Evolutionary conservation across 192 early-diverging fungal species (phyloP).

Genomic region (Podila epicladia): DNA sequence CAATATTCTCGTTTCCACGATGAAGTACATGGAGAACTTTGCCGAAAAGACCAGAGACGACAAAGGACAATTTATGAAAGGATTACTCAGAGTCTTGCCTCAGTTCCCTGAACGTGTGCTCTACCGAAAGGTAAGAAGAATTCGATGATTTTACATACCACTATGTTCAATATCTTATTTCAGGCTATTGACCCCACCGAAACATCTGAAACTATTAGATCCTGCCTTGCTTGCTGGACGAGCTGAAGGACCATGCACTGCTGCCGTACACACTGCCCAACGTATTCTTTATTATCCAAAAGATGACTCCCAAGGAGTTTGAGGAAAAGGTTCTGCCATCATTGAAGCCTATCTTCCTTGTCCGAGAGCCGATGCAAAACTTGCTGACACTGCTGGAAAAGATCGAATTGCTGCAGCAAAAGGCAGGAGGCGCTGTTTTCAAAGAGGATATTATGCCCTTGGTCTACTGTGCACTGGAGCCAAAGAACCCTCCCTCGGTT

Average conservation of each 20-base stretch:
- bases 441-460: conserved; percentile 82
- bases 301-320: conserved; percentile 70
- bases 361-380: conserved; percentile 74
- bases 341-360: conserved; percentile 68
- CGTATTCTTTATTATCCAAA: conserved; percentile 75
- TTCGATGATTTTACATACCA: not conserved
- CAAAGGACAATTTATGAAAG: conserved; percentile 84
- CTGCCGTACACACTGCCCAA: conserved; percentile 80
- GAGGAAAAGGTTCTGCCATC: conserved; percentile 66
- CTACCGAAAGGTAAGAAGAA: conserved; percentile 66
- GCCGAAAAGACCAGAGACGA: conserved; percentile 82
- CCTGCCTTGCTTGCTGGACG: conserved; percentile 72
- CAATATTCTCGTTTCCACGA: conserved; percentile 79
- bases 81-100: conserved; percentile 71
- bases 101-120: conserved; percentile 78
- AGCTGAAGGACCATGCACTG: conserved; percentile 79
- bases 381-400: conserved; percentile 72
- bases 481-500: conserved; percentile 58
- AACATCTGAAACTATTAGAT: conserved; percentile 54
- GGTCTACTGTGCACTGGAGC: conserved; percentile 72
- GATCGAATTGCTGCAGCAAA: conserved; percentile 72
- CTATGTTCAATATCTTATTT: not conserved
- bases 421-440: conserved; percentile 67
- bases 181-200: not conserved
- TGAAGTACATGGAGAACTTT: conserved; percentile 82